Conservation (phyloP, 805 yeast genomes). For the Cyberlindnera saturnus region DNA sequence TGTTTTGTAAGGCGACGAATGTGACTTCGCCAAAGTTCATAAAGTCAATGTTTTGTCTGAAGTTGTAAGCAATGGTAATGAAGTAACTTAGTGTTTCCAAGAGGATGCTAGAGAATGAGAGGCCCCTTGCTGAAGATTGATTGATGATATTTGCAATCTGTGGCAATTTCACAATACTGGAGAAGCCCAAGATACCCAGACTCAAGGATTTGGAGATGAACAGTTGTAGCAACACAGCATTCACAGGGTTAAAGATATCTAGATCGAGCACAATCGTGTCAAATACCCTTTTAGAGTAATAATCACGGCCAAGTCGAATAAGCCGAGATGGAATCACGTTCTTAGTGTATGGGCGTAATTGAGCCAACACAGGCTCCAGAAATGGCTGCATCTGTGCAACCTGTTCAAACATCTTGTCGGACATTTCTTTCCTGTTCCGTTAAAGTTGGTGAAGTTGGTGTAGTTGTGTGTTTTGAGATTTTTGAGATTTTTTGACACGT, state of each 20-base stretch:
- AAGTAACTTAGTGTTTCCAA: conserved; percentile 30
- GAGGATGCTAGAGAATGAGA: conserved; percentile 27
- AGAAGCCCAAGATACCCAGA: conserved; percentile 29
- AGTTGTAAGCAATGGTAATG: conserved; percentile 31
- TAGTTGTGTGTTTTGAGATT: too few species aligned
- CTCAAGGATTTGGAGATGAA: conserved; percentile 30
- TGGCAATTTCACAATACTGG: conserved; percentile 35
- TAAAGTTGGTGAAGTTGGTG: neutral
- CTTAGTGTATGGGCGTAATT: conserved; percentile 13
- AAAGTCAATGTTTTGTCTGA: conserved; percentile 30
- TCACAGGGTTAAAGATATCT: conserved; percentile 17
- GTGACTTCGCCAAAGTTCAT: conserved; percentile 34
- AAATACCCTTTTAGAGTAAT: conserved; percentile 24
- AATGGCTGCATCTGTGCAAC: conserved; percentile 12
- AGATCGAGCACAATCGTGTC: conserved; percentile 23
- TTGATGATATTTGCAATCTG: conserved; percentile 31
- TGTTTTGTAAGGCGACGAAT: conserved; percentile 31
- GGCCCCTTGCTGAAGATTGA: conserved; percentile 28
- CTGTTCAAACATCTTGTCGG: conserved; percentile 1
- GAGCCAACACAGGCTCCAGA: conserved; percentile 13
- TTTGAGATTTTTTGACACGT: too few species aligned
- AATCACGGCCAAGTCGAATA: conserved; percentile 17
- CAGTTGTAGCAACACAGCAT: conserved; percentile 22
- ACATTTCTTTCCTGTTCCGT: neutral
- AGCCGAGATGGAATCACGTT: conserved; percentile 19